These are phyloP conservation scores for Tilletia setariae DNA, from an alignment of 1,284 basidiomycete species.

Conservation along the genomic window DNA sequence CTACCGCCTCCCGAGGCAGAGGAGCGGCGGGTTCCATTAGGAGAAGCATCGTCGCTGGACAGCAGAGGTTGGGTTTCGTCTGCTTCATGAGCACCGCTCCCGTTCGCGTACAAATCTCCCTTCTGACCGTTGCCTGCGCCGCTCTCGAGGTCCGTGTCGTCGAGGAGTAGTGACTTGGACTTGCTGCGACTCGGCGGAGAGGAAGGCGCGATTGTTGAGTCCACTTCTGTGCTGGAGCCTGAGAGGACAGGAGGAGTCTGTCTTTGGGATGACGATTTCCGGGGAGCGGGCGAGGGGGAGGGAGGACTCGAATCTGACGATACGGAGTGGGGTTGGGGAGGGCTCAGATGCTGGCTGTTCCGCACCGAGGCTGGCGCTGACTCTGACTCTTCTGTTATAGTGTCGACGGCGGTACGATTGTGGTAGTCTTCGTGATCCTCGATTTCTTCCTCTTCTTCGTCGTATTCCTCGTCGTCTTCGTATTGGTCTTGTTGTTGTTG, in stretches of 20 bases:
- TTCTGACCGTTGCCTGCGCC: neutral
- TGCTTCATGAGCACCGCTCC: constrained; percentile 10
- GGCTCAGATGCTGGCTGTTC: neutral
- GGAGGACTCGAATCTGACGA: neutral
- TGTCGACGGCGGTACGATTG: neutral
- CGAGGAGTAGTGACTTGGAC: neutral
- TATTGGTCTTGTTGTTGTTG: neutral
- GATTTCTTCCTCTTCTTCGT: constrained; percentile 61
- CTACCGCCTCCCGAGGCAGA: too few species aligned
- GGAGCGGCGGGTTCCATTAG: too few species aligned
- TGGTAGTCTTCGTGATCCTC: neutral
- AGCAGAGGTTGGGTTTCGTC: constrained; percentile 18
- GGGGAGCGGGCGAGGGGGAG: constrained; percentile 1
- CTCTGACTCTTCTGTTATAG: neutral
- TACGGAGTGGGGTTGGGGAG: neutral
- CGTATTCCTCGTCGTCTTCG: constrained; percentile 7
- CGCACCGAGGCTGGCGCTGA: neutral
- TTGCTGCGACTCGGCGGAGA: constrained; percentile 3
- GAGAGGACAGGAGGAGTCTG: neutral
- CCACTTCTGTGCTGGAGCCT: constrained; percentile 3
- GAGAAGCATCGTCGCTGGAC: too few species aligned
- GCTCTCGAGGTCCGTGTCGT: neutral
- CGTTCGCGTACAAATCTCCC: neutral
- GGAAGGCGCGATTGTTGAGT: neutral
- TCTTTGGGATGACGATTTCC: neutral